phyloP scores from a whole-genome alignment of 2,329 filamentous ascomycete genomes.

The Neopestalotiopsis clavispora region DNA sequence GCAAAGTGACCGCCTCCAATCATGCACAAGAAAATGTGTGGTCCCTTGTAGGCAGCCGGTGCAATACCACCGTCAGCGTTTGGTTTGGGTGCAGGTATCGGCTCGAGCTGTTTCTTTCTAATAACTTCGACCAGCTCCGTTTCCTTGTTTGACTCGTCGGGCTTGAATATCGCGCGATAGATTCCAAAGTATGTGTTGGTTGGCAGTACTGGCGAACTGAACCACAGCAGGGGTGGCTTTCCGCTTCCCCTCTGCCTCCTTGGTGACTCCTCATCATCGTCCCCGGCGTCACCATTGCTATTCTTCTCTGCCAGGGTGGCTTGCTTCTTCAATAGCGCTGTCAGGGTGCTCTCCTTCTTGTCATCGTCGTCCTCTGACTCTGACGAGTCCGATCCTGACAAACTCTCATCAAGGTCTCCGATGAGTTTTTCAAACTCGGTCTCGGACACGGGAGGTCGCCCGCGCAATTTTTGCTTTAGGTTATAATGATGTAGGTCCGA shows the following conservation, averaged over 20 bases:
- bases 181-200: conserved; percentile 82
- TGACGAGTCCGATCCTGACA: conserved; percentile 83
- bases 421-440: conserved; percentile 85
- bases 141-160: conserved; percentile 70
- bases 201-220: conserved; percentile 76
- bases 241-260: conserved; percentile 61
- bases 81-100: conserved; percentile 58
- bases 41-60: conserved; percentile 65
- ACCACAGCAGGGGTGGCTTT: conserved; percentile 83
- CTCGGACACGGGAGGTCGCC: conserved; percentile 74
- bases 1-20: conserved; percentile 98
- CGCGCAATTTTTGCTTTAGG: conserved; percentile 86
- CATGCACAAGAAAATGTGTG: conserved; percentile 97
- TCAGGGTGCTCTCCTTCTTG: conserved; percentile 76
- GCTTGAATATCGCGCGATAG: conserved; percentile 81
- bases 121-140: conserved; percentile 69
- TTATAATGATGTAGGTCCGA: conserved; percentile 96
- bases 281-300: conserved; percentile 56
- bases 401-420: conserved; percentile 84
- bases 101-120: conserved; percentile 76
- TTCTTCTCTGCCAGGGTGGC: conserved; percentile 69
- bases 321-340: conserved; percentile 80
- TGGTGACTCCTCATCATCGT: conserved; percentile 50
- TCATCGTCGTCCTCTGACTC: conserved; percentile 69
- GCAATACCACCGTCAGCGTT: conserved; percentile 63